These are phyloP conservation scores for Aquilaria agallochum DNA, from an alignment of 441 rosid genomes.

Conservation along the genomic window DNA sequence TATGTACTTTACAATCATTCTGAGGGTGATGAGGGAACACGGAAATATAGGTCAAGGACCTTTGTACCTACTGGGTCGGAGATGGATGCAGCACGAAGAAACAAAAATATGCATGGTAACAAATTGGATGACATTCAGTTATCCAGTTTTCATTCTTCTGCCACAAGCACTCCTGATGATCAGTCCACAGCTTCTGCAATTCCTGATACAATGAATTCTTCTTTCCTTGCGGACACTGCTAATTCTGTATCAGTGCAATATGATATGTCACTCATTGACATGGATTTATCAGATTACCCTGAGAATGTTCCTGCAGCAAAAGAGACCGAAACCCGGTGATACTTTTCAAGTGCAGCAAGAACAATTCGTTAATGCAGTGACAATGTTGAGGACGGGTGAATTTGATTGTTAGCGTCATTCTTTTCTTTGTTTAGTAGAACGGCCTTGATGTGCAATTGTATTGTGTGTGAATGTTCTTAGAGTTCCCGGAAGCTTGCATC, in stretches of 20 bases:
- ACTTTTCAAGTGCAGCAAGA: neutral
- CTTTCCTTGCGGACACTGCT: conserved; percentile 56
- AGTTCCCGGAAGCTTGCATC: neutral
- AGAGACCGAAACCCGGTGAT: conserved; percentile 49
- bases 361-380: neutral
- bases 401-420: neutral
- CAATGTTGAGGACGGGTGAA: conserved; percentile 17
- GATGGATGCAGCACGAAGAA: conserved; percentile 84
- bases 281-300: conserved; percentile 71
- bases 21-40: conserved; percentile 75
- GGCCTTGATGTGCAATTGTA: no score
- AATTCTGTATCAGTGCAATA: conserved; percentile 46
- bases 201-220: conserved; percentile 49
- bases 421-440: neutral
- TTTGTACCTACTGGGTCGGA: conserved; percentile 96
- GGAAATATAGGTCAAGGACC: conserved; percentile 76
- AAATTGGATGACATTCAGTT: conserved; percentile 72
- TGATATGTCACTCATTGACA: conserved; percentile 76
- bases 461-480: neutral
- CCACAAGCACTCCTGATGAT: conserved; percentile 31
- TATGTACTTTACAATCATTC: conserved; percentile 78
- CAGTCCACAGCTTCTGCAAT: conserved; percentile 37
- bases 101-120: conserved; percentile 56
- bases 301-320: conserved; percentile 64
- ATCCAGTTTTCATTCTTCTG: conserved; percentile 59